Evolutionary conservation across 2,329 filamentous ascomycete genomes (phyloP).

Genomic region (Cladophialophora exuberans): DNA sequence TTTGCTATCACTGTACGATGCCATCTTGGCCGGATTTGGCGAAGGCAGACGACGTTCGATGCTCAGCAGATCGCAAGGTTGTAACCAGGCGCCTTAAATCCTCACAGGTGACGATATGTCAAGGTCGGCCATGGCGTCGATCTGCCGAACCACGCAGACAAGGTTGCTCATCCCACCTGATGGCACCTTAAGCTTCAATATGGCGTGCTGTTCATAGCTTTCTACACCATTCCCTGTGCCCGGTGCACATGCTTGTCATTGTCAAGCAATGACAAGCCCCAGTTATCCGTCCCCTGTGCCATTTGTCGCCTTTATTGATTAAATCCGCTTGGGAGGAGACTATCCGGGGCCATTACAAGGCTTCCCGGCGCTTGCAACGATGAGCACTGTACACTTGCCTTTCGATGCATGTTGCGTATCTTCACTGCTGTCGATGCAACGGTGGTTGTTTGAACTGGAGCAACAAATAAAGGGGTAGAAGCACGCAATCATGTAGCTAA

Average conservation of each 20-base stretch:
- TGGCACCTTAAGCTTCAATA: constrained; percentile 16
- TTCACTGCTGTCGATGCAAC: not conserved
- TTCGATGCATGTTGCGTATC: not conserved
- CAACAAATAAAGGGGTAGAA: constrained; percentile 23
- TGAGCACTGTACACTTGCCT: constrained; percentile 1
- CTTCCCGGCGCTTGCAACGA: too few relatives aligned
- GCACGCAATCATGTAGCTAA: constrained; percentile 24
- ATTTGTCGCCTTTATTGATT: too few relatives aligned
- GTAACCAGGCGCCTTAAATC: too few relatives aligned
- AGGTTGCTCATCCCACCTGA: not conserved
- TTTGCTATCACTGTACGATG: constrained; percentile 11
- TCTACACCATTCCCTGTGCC: not conserved
- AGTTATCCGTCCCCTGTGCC: not conserved
- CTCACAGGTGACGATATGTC: too few relatives aligned
- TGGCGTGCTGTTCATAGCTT: constrained; percentile 23
- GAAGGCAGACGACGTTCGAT: too few relatives aligned
- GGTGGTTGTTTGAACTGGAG: constrained; percentile 13
- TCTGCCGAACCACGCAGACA: too few relatives aligned
- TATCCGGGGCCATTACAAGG: too few relatives aligned
- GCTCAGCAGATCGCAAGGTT: too few relatives aligned
- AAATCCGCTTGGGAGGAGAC: too few relatives aligned
- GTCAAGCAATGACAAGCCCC: not conserved
- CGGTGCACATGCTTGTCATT: constrained; percentile 6
- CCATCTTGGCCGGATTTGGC: constrained; percentile 12
- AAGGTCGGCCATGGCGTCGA: too few relatives aligned